Evolutionary conservation across 192 early-diverging fungal genomes (phyloP).

Genomic region (Umbelopsis sp.): DNA sequence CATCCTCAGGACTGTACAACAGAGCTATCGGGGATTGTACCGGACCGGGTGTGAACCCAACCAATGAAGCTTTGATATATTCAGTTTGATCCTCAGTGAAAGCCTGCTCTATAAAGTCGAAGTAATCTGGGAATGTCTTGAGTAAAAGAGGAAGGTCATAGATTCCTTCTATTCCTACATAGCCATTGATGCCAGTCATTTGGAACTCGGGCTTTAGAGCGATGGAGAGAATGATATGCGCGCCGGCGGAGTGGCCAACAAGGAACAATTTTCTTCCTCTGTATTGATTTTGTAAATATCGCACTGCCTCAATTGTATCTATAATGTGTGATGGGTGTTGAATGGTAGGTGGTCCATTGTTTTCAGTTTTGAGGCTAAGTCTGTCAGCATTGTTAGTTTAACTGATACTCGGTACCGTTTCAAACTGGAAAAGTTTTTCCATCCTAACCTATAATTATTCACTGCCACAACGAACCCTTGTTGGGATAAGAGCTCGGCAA

Average conservation of each 20-base stretch:
- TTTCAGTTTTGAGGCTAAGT: conserved; percentile 22
- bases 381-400: background rate
- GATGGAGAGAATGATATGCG: conserved; percentile 54
- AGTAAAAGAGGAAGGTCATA: conserved; percentile 76
- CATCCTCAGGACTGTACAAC: conserved; percentile 69
- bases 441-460: conserved; percentile 71
- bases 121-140: conserved; percentile 63
- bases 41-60: background rate
- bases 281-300: conserved; percentile 39
- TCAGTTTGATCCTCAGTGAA: conserved; percentile 55
- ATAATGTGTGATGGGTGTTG: conserved; percentile 71
- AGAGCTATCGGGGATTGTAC: conserved; percentile 55
- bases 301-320: conserved; percentile 62
- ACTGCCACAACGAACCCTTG: conserved; percentile 63
- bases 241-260: conserved; percentile 81
- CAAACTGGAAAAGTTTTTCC: background rate
- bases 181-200: conserved; percentile 50
- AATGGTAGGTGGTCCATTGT: conserved; percentile 32
- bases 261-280: conserved; percentile 47
- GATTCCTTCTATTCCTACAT: conserved; percentile 82
- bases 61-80: conserved; percentile 51
- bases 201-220: conserved; percentile 11
- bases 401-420: background rate
- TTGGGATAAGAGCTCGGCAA: conserved; percentile 54
- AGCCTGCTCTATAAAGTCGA: conserved; percentile 71